These are phyloP conservation scores for Wallacemonas sp. DNA, from an alignment of 208 protist species.

Conservation along the genomic window DNA sequence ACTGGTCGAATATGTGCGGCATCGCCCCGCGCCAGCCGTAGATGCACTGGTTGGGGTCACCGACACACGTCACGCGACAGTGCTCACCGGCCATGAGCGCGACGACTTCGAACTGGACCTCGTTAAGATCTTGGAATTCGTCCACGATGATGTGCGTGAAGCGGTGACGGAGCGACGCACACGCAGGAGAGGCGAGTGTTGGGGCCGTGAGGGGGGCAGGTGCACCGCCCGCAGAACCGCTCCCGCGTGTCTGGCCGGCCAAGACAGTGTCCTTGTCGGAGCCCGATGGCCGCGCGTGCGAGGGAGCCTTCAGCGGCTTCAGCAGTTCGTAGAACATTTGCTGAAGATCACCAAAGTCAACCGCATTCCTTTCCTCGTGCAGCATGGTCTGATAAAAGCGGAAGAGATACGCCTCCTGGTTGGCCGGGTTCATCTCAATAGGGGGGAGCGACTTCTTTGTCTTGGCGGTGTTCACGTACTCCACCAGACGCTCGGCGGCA, in stretches of 20 bases:
- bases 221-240: slow-evolving; percentile 17
- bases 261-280: no score
- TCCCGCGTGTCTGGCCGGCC: no score
- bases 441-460: slow-evolving; percentile 50
- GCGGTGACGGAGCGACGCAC: slow-evolving; percentile 34
- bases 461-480: slow-evolving; percentile 73
- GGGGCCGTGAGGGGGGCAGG: not conserved
- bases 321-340: slow-evolving; percentile 74
- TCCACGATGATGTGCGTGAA: slow-evolving; percentile 90
- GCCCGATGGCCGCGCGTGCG: not conserved
- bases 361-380: slow-evolving; percentile 63
- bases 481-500: slow-evolving; percentile 55
- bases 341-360: slow-evolving; percentile 90
- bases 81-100: slow-evolving; percentile 75
- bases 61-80: slow-evolving; percentile 87
- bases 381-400: slow-evolving; percentile 66
- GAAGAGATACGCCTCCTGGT: slow-evolving; percentile 72
- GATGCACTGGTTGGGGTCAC: slow-evolving; percentile 90
- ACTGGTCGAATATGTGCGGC: slow-evolving; percentile 60
- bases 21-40: slow-evolving; percentile 88
- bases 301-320: slow-evolving; percentile 23
- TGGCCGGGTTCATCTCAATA: slow-evolving; percentile 45
- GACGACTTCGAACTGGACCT: slow-evolving; percentile 85
- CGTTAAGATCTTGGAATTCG: slow-evolving; percentile 91
- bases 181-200: slow-evolving; percentile 32